These are phyloP conservation scores for Smittium culicis DNA, from an alignment of 371 early-diverging fungal genomes.

Conservation along the genomic window DNA sequence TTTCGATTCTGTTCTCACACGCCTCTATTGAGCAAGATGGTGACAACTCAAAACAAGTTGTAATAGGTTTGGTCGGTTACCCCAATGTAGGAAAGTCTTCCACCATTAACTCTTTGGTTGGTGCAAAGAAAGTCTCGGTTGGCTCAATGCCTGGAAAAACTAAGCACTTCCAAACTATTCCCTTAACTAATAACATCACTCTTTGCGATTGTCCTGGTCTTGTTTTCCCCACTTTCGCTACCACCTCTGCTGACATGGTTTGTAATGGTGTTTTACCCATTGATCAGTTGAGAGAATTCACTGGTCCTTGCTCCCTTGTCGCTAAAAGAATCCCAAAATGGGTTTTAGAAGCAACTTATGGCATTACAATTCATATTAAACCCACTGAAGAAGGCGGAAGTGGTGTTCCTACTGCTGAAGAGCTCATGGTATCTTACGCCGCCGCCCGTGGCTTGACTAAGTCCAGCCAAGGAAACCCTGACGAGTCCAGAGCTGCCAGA, in stretches of 20 bases:
- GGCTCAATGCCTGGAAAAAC: constrained; percentile 99
- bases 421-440: constrained; percentile 63
- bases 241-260: constrained; percentile 96
- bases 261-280: constrained; percentile 97
- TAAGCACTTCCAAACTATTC: constrained; percentile 96
- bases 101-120: constrained; percentile 95
- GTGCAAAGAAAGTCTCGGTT: constrained; percentile 90
- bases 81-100: constrained; percentile 99
- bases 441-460: constrained; percentile 83
- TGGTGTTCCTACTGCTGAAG: constrained; percentile 68
- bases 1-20: constrained; percentile 41
- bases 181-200: constrained; percentile 61
- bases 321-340: constrained; percentile 74
- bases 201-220: constrained; percentile 99
- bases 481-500: constrained; percentile 91
- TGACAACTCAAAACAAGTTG: constrained; percentile 38
- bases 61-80: constrained; percentile 97
- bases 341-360: constrained; percentile 83
- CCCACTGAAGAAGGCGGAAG: constrained; percentile 67
- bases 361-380: constrained; percentile 66
- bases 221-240: constrained; percentile 98
- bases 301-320: constrained; percentile 74
- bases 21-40: constrained; percentile 25
- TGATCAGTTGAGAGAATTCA: constrained; percentile 93
- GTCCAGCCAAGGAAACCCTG: constrained; percentile 89